Percentiles rank a stretch among this genome's conserved stretches.
Conservation (phyloP, 2,329 filamentous ascomycete species). For the Anthostomella pinea region DNA sequence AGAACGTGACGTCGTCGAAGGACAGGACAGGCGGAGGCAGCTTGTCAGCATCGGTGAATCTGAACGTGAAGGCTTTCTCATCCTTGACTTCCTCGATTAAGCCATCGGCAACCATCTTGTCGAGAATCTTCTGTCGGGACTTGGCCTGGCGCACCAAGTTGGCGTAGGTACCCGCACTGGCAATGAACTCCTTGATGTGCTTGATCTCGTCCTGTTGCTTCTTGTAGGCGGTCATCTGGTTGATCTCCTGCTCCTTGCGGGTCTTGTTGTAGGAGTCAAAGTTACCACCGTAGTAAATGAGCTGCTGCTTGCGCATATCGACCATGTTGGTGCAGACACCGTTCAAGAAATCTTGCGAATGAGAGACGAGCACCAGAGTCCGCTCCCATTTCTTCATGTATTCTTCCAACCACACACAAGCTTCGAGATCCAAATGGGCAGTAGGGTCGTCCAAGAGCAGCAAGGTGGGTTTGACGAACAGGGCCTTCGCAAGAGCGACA, state of each 20-base stretch:
- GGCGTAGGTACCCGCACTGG: slow-evolving; percentile 98
- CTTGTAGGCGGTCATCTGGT: slow-evolving; percentile 98
- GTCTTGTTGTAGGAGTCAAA: slow-evolving; percentile 99
- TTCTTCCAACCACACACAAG: slow-evolving; percentile 99
- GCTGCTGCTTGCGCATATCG: slow-evolving; percentile 86
- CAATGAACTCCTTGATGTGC: slow-evolving; percentile 99
- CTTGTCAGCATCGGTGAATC: slow-evolving; percentile 98
- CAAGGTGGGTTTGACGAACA: slow-evolving; percentile 96
- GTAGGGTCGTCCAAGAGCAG: slow-evolving; percentile 97
- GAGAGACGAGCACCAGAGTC: slow-evolving; percentile 92
- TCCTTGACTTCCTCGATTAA: slow-evolving; percentile 88
- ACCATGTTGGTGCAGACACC: slow-evolving; percentile 98
- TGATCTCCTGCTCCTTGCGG: slow-evolving; percentile 86
- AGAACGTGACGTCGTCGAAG: slow-evolving; percentile 96
- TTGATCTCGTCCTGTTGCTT: slow-evolving; percentile 99
- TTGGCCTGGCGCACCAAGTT: slow-evolving; percentile 99
- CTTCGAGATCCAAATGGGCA: slow-evolving; percentile 97
- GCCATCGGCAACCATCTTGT: slow-evolving; percentile 99
- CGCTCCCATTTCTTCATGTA: slow-evolving; percentile 99
- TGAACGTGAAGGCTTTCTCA: slow-evolving; percentile 93
- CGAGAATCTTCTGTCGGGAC: slow-evolving; percentile 98
- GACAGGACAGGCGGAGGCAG: slow-evolving; percentile 95
- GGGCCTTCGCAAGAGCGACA: slow-evolving; percentile 93
- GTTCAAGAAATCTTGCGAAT: slow-evolving; percentile 99
- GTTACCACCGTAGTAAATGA: slow-evolving; percentile 99